Percentiles rank a stretch among this genome's conserved stretches.
These are phyloP conservation scores for Amanita muscaria DNA, from an alignment of 768 basidiomycete species.

Conservation along the genomic window DNA sequence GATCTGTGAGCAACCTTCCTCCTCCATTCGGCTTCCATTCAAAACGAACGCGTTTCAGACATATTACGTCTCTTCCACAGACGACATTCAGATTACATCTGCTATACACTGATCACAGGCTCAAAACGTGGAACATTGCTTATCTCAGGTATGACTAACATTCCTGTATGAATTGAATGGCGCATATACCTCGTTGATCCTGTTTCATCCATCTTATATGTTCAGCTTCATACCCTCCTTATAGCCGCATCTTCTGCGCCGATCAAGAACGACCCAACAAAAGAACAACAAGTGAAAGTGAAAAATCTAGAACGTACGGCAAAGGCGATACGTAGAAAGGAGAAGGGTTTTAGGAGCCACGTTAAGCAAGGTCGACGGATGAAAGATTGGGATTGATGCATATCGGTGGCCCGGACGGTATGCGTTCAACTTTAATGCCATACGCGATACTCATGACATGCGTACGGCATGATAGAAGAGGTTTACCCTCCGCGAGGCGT, in stretches of 20 bases:
- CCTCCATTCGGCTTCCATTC: too few relatives aligned
- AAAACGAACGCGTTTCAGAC: too few relatives aligned
- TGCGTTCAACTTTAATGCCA: too few relatives aligned
- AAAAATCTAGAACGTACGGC: conserved; percentile 34
- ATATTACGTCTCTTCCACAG: conserved; percentile 57
- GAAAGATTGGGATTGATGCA: conserved; percentile 8
- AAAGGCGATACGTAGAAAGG: conserved; percentile 35
- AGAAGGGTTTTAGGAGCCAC: conserved; percentile 46
- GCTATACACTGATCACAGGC: conserved; percentile 67
- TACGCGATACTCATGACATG: too few relatives aligned
- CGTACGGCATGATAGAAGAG: too few relatives aligned
- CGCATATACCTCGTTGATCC: too few relatives aligned
- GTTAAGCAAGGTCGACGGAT: conserved; percentile 33
- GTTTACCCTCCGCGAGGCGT: too few relatives aligned
- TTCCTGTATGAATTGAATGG: too few relatives aligned
- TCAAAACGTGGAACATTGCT: conserved; percentile 65
- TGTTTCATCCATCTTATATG: conserved; percentile 2
- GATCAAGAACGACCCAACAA: conserved; percentile 46
- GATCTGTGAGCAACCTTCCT: conserved; percentile 42
- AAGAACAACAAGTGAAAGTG: conserved; percentile 48
- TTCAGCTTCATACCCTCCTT: conserved; percentile 47
- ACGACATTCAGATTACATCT: conserved; percentile 63
- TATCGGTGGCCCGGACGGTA: not conserved
- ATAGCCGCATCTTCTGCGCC: conserved; percentile 34
- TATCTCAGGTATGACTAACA: conserved; percentile 44